Evolutionary conservation across 2,329 filamentous ascomycete species (phyloP), one percentile per base, ranked within the genome.

Genomic region (Ceratocystis albifundus): DNA sequence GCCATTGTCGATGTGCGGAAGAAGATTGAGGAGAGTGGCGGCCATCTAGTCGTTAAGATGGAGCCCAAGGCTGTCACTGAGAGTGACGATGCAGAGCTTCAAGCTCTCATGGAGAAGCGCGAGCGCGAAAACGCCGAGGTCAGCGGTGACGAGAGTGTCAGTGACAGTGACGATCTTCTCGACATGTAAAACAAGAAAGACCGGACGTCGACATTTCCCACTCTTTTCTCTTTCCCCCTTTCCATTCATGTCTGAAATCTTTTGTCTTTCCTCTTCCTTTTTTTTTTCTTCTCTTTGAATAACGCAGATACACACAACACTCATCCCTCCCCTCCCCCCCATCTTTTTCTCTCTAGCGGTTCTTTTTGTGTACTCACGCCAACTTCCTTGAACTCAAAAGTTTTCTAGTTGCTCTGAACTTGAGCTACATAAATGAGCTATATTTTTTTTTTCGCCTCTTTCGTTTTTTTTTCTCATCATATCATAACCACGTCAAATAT

Each of bases 61-160:
- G 92, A 94, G 73, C 94, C 94, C 71, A 97, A 97, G 86, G 94
- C 95, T 3, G 94, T 99, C 69, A 99, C 94, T 1, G 95, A 97
- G 82, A 95, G 91, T 76, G 95, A 99, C 73, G 94, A 99, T 74
- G 94, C 93, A 30, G 92, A 96, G 78, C 82, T 99, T 70, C 91
- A 96, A 77, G 94, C 93, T 64, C 84, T 99, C 70, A 99, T 99
- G 94, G 94, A 97, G 83, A 96, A 97, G 87, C 87, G 89, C 71
- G 94, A 96, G 81, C 88, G 90, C 71, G 93, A 97, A 84, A 99
- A 99, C 78, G 89, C 90, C 75, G 90, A 99, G 77, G 90, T 99
- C 74, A 96, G 91, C 76, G 94, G 94, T 73, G 95, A 99, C 75
- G 94, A 99, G 82, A 94, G 92, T 76, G 83, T 90, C 76, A 96